phyloP scores from a whole-genome alignment of 805 yeast species.

The Wickerhamiella kurtzmanii region DNA sequence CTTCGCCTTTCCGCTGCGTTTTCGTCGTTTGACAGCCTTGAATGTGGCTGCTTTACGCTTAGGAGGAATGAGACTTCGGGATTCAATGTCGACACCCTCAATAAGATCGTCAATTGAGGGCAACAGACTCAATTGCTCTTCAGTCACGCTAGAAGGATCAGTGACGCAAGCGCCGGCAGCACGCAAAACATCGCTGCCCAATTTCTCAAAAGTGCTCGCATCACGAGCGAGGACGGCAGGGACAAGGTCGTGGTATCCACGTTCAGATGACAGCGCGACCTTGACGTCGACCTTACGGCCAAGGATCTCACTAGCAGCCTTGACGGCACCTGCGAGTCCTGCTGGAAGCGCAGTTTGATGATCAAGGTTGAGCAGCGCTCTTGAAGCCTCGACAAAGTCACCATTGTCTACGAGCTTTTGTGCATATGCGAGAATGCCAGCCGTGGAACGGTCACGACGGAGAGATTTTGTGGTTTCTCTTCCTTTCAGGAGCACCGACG shows the following conservation, averaged over 20 bases:
- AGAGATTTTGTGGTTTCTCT: neutral
- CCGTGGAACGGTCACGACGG: neutral
- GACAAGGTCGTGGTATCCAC: slow-evolving; percentile 28
- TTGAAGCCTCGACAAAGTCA: slow-evolving; percentile 1
- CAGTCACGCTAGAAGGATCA: neutral
- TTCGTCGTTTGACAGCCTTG: slow-evolving; percentile 17
- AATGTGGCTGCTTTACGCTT: neutral
- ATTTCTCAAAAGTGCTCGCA: slow-evolving; percentile 3
- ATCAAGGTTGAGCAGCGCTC: neutral
- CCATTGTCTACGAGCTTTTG: neutral
- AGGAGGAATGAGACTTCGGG: slow-evolving; percentile 7
- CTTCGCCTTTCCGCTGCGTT: slow-evolving; percentile 25
- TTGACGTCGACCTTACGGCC: neutral
- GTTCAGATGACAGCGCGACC: neutral
- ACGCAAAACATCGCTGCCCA: slow-evolving; percentile 6
- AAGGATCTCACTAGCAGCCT: slow-evolving; percentile 25
- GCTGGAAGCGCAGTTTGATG: neutral
- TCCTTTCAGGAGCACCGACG: neutral
- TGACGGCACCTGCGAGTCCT: slow-evolving; percentile 37
- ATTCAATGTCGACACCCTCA: slow-evolving; percentile 19
- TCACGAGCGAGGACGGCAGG: neutral
- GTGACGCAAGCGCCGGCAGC: slow-evolving; percentile 5
- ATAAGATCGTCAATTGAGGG: slow-evolving; percentile 12
- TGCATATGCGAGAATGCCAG: neutral
- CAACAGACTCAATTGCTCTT: slow-evolving; percentile 1